These are phyloP conservation scores for Thymus quinquecostatus DNA, from an alignment of 257 asterid species.

Conservation along the genomic window DNA sequence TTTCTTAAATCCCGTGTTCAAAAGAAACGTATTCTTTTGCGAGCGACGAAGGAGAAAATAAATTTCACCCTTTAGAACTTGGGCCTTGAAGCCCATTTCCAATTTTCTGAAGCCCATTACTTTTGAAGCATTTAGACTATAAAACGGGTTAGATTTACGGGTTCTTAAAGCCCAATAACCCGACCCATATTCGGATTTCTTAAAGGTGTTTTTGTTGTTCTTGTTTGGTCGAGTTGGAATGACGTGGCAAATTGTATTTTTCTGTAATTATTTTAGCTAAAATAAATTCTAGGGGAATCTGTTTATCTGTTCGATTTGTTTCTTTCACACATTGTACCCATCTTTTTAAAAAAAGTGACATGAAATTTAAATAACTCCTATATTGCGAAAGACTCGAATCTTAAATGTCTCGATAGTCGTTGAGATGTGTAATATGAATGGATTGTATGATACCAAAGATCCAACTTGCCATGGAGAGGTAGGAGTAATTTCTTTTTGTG, in stretches of 20 bases:
- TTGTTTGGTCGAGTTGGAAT: conserved; percentile 24
- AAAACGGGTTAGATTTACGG: not conserved
- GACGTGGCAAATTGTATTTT: conserved; percentile 11
- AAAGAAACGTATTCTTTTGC: no score
- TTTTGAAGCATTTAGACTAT: no score
- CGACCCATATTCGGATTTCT: no score
- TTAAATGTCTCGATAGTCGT: no score
- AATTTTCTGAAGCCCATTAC: not conserved
- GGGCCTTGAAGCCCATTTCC: conserved; percentile 12
- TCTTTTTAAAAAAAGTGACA: not conserved
- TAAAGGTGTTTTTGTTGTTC: not conserved
- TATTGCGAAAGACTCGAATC: no score
- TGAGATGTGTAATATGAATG: no score
- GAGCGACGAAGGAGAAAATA: no score
- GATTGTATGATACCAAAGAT: no score
- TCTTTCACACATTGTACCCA: not conserved
- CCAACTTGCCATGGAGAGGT: no score
- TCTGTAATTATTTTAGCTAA: not conserved
- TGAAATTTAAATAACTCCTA: no score
- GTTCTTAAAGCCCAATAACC: not conserved
- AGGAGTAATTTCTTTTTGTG: no score
- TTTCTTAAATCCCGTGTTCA: no score
- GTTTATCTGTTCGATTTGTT: not conserved
- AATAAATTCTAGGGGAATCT: not conserved
- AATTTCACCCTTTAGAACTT: not conserved